Evolutionary conservation across 495 filamentous ascomycete genomes (phyloP), one percentile per base, ranked within the genome.

Genomic region (Halenospora varia): DNA sequence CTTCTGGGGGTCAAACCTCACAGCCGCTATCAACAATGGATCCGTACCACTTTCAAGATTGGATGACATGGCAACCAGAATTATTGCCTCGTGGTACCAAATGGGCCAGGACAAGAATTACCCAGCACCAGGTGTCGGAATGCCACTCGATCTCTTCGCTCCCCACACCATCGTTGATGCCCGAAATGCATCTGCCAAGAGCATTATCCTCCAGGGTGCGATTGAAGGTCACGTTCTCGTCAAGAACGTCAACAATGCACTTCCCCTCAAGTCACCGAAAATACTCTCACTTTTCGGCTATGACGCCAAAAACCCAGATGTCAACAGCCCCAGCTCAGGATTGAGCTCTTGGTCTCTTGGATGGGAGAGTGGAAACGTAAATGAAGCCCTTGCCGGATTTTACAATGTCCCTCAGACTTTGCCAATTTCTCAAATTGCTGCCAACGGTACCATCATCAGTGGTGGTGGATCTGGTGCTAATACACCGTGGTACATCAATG

Each of bases 361-460:
- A 17, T 47, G 15, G n/a, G 44, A 47, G 20, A 17, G n/a, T 17
- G 44, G 44, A 17, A 47, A 47, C n/a, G n/a, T 35, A 4, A 13
- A 35, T 13, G 29, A 35, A 35, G 29, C 29, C 13, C 29, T 35
- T 13, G 29, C 29, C 13, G 29, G 29, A 35, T 35, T 35, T 35
- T 35, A 35, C 13, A 13, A 13, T 13, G 29, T 35, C 29, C 29
- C 29, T 6, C 29, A 35, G 13, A 13, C 13, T 35, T 13, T 35
- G 13, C 29, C 24, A 10, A 50, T 50, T 50, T 50, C 72, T 84
- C 87, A 29, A 84, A 87, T 18, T 95, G 93, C 59, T 77, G 88
- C 65, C 80, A 84, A 46, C 17, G 91, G 91, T 47, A 96, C 91
- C 6, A 77, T 96, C 23, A 92, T 86, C 29, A 90, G 93, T 85